phyloP scores from a whole-genome alignment of 176 grass and related monocot species.

The Triticum urartu region DNA sequence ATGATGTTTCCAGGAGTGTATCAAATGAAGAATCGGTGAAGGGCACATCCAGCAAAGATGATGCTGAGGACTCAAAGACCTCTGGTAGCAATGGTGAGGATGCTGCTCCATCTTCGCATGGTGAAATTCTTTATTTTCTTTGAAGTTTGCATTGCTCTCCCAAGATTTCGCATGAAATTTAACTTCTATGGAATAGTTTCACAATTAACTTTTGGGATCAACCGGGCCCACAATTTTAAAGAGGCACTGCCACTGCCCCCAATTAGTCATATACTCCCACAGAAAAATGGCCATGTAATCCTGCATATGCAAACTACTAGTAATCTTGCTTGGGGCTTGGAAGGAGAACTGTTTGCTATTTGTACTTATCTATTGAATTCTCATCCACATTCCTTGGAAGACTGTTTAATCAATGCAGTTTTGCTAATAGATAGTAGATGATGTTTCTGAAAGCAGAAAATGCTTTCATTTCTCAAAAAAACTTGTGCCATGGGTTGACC shows the following conservation, averaged over 20 bases:
- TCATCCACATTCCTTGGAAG: neutral
- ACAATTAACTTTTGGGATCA: neutral
- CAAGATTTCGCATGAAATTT: neutral
- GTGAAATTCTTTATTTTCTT: neutral
- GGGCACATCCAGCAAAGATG: conserved; percentile 17
- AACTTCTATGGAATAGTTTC: neutral
- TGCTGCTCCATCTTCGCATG: neutral
- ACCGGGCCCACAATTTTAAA: neutral
- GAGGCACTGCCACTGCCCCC: neutral
- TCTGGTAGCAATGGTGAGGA: conserved; percentile 41
- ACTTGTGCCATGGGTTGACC: neutral
- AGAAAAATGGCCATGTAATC: neutral
- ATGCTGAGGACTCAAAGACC: conserved; percentile 40
- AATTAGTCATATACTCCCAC: neutral
- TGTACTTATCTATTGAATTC: neutral
- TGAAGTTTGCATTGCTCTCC: neutral
- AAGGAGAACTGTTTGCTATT: neutral
- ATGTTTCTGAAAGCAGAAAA: neutral
- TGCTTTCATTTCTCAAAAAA: neutral
- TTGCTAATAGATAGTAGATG: neutral
- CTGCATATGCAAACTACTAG: neutral
- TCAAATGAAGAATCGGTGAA: conserved; percentile 14
- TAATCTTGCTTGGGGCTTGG: neutral
- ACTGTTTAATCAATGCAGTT: neutral
- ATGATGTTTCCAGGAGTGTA: neutral